phyloP scores from a whole-genome alignment of 441 rosid genomes.

The Erodium moschatum region DNA sequence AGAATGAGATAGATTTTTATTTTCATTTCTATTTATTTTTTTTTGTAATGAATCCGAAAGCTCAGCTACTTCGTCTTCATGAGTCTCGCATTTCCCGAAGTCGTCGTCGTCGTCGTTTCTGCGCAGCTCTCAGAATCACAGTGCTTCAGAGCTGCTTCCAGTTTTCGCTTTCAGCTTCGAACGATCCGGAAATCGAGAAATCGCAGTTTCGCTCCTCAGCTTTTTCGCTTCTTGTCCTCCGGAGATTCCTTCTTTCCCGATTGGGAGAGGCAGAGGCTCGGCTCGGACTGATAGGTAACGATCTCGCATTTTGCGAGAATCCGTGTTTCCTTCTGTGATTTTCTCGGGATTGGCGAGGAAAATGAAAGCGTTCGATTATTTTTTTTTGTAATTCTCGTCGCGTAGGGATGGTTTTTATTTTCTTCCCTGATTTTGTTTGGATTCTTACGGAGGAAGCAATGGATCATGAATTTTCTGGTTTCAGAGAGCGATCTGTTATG shows the following conservation, averaged over 20 bases:
- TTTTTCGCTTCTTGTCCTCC: not conserved
- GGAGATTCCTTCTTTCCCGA: slow-evolving; percentile 10
- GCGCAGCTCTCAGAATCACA: not conserved
- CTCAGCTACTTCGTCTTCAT: not conserved
- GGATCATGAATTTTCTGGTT: slow-evolving; percentile 28
- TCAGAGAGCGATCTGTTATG: slow-evolving; percentile 27
- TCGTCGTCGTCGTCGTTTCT: not conserved
- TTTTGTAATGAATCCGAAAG: not conserved
- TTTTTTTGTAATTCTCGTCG: not conserved
- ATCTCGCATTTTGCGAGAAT: slow-evolving; percentile 1
- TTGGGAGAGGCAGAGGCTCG: not conserved
- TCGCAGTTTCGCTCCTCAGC: slow-evolving; percentile 1
- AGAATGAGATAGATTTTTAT: not conserved
- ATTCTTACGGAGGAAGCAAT: slow-evolving; percentile 12
- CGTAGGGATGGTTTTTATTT: not conserved
- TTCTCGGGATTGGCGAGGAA: slow-evolving; percentile 4
- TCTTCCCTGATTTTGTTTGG: not conserved
- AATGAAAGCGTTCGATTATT: not conserved
- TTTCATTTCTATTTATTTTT: too few relatives aligned
- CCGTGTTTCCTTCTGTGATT: not conserved
- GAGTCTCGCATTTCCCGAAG: not conserved
- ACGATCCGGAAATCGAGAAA: slow-evolving; percentile 2
- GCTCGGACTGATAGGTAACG: not conserved
- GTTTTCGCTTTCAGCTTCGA: slow-evolving; percentile 1
- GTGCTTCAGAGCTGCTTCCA: slow-evolving; percentile 5